A percentile compares a stretch with the other conserved stretches of the same genome.
Evolutionary conservation across 2,329 filamentous ascomycete species (phyloP).

Genomic region (Teratosphaeria gauchensis): DNA sequence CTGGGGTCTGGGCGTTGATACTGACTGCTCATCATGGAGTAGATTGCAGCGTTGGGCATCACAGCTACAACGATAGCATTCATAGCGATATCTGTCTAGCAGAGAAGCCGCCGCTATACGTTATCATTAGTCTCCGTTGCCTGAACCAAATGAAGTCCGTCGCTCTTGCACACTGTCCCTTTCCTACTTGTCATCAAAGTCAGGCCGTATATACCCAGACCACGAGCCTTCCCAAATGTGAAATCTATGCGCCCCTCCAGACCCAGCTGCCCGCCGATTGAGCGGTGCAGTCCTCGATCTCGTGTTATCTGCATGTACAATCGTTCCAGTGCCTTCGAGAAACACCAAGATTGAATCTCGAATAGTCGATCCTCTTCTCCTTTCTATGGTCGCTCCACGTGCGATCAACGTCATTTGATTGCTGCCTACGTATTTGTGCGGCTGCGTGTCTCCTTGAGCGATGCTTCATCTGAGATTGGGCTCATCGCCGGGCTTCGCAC

Average conservation of each 20-base stretch:
- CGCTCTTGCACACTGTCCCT: not conserved
- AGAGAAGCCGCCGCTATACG: not conserved
- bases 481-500: conserved; percentile 24
- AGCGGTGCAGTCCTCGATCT: not conserved
- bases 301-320: not conserved
- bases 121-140: not conserved
- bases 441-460: conserved; percentile 12
- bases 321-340: not conserved
- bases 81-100: not conserved
- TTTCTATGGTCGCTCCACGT: not conserved
- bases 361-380: not conserved
- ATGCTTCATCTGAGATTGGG: conserved; percentile 15
- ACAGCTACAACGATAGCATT: not conserved
- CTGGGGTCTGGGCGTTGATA: not conserved
- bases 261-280: not conserved
- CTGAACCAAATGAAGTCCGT: not conserved
- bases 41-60: not conserved
- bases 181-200: not conserved
- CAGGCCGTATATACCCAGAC: not conserved
- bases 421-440: conserved; percentile 16
- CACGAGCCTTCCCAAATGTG: not conserved
- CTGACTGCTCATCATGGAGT: not conserved
- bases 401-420: not conserved
- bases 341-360: not conserved
- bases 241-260: not conserved